Evolutionary conservation across 2,329 filamentous ascomycete species (phyloP).

Genomic region (Paraconiothyrium sp.): DNA sequence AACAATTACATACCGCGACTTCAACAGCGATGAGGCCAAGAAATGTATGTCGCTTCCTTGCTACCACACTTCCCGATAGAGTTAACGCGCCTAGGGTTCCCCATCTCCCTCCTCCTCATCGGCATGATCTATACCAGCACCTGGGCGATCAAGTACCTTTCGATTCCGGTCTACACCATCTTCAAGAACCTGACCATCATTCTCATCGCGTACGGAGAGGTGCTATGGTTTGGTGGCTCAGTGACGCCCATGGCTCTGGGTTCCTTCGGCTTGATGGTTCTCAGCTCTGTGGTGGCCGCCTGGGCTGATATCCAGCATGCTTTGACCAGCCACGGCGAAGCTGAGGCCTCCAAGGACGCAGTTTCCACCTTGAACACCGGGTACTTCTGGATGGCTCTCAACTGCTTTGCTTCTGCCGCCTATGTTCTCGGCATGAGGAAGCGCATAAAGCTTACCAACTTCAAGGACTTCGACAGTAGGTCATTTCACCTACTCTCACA

Average conservation of each 20-base stretch:
- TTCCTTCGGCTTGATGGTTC: slow-evolving; percentile 95
- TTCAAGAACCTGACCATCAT: slow-evolving; percentile 99
- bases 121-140: slow-evolving; percentile 99
- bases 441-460: slow-evolving; percentile 99
- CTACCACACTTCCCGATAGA: slow-evolving; percentile 18
- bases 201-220: slow-evolving; percentile 96
- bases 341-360: slow-evolving; percentile 72
- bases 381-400: slow-evolving; percentile 97
- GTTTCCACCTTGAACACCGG: slow-evolving; percentile 92
- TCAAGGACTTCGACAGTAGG: slow-evolving; percentile 99
- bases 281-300: slow-evolving; percentile 92
- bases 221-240: slow-evolving; percentile 95
- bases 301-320: slow-evolving; percentile 97
- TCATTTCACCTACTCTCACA: slow-evolving; percentile 25
- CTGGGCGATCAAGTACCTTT: slow-evolving; percentile 95
- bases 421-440: slow-evolving; percentile 96
- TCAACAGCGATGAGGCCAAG: slow-evolving; percentile 87
- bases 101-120: slow-evolving; percentile 92
- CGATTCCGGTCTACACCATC: slow-evolving; percentile 98
- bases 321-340: slow-evolving; percentile 65
- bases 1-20: slow-evolving; percentile 83
- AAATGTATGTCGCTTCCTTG: slow-evolving; percentile 73
- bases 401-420: slow-evolving; percentile 91
- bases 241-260: slow-evolving; percentile 88
- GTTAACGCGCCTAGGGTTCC: slow-evolving; percentile 75